Evolutionary conservation across 306 rosid genomes (phyloP).

Genomic region (Lagenaria siceraria): DNA sequence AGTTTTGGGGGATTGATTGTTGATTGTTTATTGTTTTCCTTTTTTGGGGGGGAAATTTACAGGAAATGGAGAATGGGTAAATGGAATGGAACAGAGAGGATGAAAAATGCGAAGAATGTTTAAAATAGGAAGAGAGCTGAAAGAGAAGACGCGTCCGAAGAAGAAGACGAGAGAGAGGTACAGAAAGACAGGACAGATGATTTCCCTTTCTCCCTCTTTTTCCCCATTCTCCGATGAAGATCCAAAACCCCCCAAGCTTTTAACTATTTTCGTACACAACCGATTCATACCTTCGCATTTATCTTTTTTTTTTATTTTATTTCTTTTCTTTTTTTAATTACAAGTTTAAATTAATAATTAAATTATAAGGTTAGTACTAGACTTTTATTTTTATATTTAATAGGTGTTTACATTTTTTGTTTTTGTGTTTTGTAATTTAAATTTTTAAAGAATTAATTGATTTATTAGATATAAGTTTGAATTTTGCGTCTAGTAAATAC

Average conservation of each 20-base stretch:
- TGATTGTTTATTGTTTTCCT: too few relatives aligned
- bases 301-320: not conserved
- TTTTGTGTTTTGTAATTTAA: too few relatives aligned
- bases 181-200: not conserved
- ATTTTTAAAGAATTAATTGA: too few relatives aligned
- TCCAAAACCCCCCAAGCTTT: not conserved
- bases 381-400: too few relatives aligned
- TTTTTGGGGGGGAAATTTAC: not conserved
- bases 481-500: too few relatives aligned
- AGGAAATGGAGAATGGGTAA: not conserved
- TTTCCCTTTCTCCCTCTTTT: not conserved
- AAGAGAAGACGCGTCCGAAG: constrained; percentile 5
- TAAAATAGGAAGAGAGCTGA: not conserved
- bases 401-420: too few relatives aligned
- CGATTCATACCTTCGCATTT: not conserved
- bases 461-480: too few relatives aligned
- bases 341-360: too few relatives aligned
- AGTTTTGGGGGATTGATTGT: not conserved
- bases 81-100: not conserved
- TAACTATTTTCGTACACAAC: constrained; percentile 3
- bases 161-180: not conserved
- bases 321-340: not conserved
- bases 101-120: not conserved
- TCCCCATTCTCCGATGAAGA: constrained; percentile 2
- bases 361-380: too few relatives aligned